A percentile compares a stretch with the other conserved stretches of the same genome.
Conservation (phyloP, 306 rosid genomes). For the Gleditsia sinensis region DNA sequence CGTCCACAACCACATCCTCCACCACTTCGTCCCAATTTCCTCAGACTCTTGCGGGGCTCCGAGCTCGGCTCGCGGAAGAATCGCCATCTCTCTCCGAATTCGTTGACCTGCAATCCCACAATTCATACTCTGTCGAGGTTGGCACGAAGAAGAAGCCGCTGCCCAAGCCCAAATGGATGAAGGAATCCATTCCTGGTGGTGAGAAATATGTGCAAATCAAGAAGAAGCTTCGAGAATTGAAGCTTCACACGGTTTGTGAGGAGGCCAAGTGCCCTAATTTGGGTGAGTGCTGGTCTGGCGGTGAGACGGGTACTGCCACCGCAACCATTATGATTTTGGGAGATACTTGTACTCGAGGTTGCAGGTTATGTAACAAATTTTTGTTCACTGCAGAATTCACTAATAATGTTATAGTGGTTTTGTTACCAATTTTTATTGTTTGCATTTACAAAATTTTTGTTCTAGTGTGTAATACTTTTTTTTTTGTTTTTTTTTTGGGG, state of each 20-base stretch:
- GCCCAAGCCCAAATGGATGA: constrained; percentile 99
- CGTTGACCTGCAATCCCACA: constrained; percentile 47
- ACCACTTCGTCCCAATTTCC: constrained; percentile 51
- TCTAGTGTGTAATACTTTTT: background rate
- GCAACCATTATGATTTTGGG: constrained; percentile 99
- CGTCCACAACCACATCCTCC: constrained; percentile 32
- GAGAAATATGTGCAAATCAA: constrained; percentile 94
- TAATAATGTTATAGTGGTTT: background rate
- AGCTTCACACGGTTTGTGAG: constrained; percentile 96
- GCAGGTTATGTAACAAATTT: constrained; percentile 59
- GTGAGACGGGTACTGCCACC: constrained; percentile 97
- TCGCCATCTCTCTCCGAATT: constrained; percentile 62
- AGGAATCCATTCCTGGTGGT: constrained; percentile 93
- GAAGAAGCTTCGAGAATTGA: constrained; percentile 91
- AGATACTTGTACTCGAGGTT: constrained; percentile 97
- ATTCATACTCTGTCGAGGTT: constrained; percentile 82
- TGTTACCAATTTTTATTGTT: background rate
- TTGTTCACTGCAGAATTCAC: background rate
- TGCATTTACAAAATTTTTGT: background rate
- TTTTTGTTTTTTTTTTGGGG: too few species aligned
- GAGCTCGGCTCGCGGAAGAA: constrained; percentile 77
- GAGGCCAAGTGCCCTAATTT: constrained; percentile 93
- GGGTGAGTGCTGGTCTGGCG: constrained; percentile 99
- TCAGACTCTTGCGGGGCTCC: constrained; percentile 71
- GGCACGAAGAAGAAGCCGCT: constrained; percentile 98